phyloP scores from a whole-genome alignment of 805 yeast species.

The Sugiyamaella smithiae region DNA sequence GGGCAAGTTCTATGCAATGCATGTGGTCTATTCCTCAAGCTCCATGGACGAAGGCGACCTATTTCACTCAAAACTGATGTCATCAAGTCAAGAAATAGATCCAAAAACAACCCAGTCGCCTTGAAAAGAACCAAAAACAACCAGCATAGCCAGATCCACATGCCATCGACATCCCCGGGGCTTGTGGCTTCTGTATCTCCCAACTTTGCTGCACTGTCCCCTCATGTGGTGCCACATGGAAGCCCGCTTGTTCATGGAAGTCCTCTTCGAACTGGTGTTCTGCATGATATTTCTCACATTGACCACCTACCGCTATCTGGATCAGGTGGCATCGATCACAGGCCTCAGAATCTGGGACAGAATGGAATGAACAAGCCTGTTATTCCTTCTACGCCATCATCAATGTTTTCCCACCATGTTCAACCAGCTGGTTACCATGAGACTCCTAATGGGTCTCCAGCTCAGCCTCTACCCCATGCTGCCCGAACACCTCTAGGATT shows the following conservation, averaged over 20 bases:
- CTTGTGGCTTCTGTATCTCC: constrained; percentile 35
- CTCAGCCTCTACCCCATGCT: not conserved
- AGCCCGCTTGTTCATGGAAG: constrained; percentile 12
- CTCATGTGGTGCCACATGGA: constrained; percentile 14
- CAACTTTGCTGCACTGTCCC: constrained; percentile 18
- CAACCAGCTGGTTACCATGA: not conserved
- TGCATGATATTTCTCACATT: constrained; percentile 17
- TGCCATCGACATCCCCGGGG: constrained; percentile 13
- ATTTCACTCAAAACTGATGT: constrained; percentile 88
- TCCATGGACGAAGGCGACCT: constrained; percentile 92
- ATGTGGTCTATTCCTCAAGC: constrained; percentile 82
- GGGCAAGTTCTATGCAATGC: constrained; percentile 93
- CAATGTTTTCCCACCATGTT: constrained; percentile 3
- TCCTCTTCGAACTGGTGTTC: constrained; percentile 8
- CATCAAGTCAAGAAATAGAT: constrained; percentile 82
- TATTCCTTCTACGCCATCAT: constrained; percentile 1
- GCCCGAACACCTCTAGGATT: not conserved
- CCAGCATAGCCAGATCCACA: constrained; percentile 12
- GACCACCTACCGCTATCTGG: constrained; percentile 19
- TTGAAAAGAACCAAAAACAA: constrained; percentile 16
- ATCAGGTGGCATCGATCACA: constrained; percentile 4
- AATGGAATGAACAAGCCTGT: not conserved
- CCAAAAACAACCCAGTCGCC: constrained; percentile 18
- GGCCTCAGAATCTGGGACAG: constrained; percentile 9
- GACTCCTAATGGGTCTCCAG: constrained; percentile 2